Evolutionary conservation across 2,329 filamentous ascomycete genomes (phyloP).

Genomic region (Phoma sp.): DNA sequence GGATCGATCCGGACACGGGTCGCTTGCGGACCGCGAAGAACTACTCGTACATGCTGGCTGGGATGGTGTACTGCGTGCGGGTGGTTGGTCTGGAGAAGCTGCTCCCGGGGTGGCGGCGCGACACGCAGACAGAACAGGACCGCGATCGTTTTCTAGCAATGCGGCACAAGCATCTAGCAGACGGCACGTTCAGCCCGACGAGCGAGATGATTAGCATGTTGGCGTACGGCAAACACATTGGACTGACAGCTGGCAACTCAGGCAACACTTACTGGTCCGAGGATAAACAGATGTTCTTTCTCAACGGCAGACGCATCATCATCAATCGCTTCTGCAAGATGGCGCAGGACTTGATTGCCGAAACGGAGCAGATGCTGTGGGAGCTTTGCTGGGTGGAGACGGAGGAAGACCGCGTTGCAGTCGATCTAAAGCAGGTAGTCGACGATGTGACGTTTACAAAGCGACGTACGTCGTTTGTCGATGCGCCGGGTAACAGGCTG

Average conservation of each 20-base stretch:
- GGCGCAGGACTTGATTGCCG: background rate
- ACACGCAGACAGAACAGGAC: constrained; percentile 21
- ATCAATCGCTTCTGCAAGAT: background rate
- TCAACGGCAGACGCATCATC: background rate
- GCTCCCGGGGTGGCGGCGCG: constrained; percentile 9
- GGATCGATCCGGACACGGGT: too few species aligned
- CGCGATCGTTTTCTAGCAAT: background rate
- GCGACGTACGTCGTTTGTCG: background rate
- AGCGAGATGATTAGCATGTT: background rate
- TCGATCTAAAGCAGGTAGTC: background rate
- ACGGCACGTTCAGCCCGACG: background rate
- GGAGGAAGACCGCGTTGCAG: background rate
- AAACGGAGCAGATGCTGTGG: background rate
- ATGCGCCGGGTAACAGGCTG: background rate
- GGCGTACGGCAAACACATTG: background rate
- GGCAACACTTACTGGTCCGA: background rate
- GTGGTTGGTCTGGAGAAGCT: constrained; percentile 25
- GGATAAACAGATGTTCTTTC: background rate
- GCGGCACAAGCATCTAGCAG: background rate
- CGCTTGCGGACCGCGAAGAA: too few species aligned
- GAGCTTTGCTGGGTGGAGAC: background rate
- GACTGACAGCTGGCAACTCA: background rate
- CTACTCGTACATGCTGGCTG: constrained; percentile 26
- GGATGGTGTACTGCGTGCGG: constrained; percentile 24
- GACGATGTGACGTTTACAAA: background rate